Conservation (phyloP, 2,329 filamentous ascomycete species). For the Aspergillus tamarii region DNA sequence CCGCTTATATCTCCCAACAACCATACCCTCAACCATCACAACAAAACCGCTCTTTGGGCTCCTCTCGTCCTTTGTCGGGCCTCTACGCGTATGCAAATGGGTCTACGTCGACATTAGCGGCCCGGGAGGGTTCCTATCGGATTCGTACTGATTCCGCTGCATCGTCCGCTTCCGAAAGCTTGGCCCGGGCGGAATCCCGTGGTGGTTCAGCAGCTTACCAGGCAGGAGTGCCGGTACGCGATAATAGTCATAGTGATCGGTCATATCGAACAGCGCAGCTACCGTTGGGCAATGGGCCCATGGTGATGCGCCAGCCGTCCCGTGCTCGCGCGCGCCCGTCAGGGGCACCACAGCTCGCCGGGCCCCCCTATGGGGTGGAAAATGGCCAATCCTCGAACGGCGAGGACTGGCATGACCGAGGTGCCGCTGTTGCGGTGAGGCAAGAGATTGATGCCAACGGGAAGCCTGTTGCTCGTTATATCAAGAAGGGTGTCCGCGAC, state of each 20-base stretch:
- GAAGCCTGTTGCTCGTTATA: slow-evolving; percentile 75
- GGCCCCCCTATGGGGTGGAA: slow-evolving; percentile 58
- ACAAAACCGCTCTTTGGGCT: slow-evolving; percentile 40
- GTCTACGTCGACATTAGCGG: slow-evolving; percentile 41
- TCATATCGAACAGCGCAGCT: slow-evolving; percentile 67
- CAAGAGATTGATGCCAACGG: slow-evolving; percentile 86
- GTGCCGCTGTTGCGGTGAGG: slow-evolving; percentile 81
- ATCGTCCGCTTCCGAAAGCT: slow-evolving; percentile 59
- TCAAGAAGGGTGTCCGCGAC: slow-evolving; percentile 97
- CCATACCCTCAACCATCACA: slow-evolving; percentile 29
- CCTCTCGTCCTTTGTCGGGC: slow-evolving; percentile 51
- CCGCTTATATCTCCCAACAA: slow-evolving; percentile 42
- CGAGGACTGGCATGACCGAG: slow-evolving; percentile 95
- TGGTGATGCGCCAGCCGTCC: slow-evolving; percentile 77
- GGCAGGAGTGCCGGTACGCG: slow-evolving; percentile 65
- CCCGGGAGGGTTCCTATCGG: slow-evolving; percentile 54
- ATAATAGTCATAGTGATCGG: slow-evolving; percentile 70
- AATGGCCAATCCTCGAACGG: slow-evolving; percentile 66
- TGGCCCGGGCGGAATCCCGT: slow-evolving; percentile 66
- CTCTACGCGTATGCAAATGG: slow-evolving; percentile 54
- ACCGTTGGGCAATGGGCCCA: slow-evolving; percentile 60
- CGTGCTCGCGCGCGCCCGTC: slow-evolving; percentile 63
- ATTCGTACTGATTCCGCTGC: slow-evolving; percentile 62
- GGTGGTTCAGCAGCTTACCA: slow-evolving; percentile 62
- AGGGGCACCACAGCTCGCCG: slow-evolving; percentile 38